Conservation (phyloP, 2,329 filamentous ascomycete species). For the Colletotrichum musicola region DNA sequence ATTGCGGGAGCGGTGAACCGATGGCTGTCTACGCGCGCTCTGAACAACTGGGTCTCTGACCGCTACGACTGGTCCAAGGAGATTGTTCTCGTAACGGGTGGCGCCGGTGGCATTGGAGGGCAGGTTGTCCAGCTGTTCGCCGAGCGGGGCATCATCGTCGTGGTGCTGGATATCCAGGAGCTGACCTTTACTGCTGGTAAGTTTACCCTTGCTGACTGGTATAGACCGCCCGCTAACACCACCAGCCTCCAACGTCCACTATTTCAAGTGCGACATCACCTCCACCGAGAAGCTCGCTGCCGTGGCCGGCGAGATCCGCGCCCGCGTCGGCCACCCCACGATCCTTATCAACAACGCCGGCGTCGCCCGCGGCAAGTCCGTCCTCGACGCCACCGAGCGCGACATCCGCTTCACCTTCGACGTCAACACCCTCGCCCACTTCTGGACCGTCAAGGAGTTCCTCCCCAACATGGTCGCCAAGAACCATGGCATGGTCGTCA, state of each 20-base stretch:
- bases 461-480: conserved; percentile 71
- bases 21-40: conserved; percentile 63
- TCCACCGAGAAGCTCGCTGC: conserved; percentile 65
- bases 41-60: conserved; percentile 65
- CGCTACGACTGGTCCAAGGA: conserved; percentile 76
- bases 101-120: conserved; percentile 79
- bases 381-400: conserved; percentile 69
- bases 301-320: conserved; percentile 65
- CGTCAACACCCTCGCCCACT: conserved; percentile 78
- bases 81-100: conserved; percentile 80
- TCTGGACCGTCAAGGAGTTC: conserved; percentile 75
- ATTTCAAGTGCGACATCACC: conserved; percentile 79
- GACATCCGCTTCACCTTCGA: conserved; percentile 77
- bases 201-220: conserved; percentile 34
- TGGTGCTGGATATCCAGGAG: conserved; percentile 76
- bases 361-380: conserved; percentile 69
- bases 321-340: conserved; percentile 72
- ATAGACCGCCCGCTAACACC: conserved; percentile 2
- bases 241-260: conserved; percentile 68
- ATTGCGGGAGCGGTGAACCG: conserved; percentile 61
- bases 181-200: conserved; percentile 65
- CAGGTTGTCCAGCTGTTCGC: conserved; percentile 75
- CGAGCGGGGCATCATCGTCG: conserved; percentile 74
- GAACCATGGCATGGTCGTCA: conserved; percentile 81
- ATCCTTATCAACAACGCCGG: conserved; percentile 81